Base-by-base conservation (phyloP, 139 green algal genomes). In the Chlorella sp. region DNA sequence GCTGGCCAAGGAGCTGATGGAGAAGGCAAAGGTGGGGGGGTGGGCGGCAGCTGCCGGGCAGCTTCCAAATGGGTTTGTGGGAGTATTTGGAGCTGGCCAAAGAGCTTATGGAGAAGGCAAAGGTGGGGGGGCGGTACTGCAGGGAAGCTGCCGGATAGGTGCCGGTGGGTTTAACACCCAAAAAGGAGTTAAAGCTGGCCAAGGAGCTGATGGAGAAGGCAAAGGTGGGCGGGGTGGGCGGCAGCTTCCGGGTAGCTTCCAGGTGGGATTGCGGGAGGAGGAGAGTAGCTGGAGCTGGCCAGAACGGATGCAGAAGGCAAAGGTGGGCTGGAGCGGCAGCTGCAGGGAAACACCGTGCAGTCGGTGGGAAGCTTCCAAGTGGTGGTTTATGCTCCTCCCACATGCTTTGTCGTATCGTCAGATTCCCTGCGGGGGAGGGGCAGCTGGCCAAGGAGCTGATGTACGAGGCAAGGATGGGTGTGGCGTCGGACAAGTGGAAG, bases 181-280 rank as follows among this genome's bases (percentile, higher is more conserved):
- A n/a, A n/a, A n/a, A n/a, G n/a, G n/a, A 99, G 96, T 86, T 99
- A 83, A 97, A 99, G 36, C 97, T 99, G 89, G 98, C 98, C 85
- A 98, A 96, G 92, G 93, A 96, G 85, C 95, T 99, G 61, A 95
- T 97, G 95, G 88, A 91, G 79, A 92, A 95, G 85, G 96, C 96
- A 77, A 96, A 96, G 94, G 95, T 90, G 61, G 4, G 81, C n/a
- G 9, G 9, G 37, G 40, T 5, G 7, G 48, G 48, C 48, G 37
- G 69, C 30, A 16, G 80, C 34, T 42, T 39, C 15, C 18, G 34
- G n/a, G 77, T 4, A 21, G 24, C 19, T 37, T 21, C 34, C 61
- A 3, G 11, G 24, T 7, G 64, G 64, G 64, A 7, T 7, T 73
- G 22, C 64, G 64, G 22, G 64, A n/a, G n/a, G n/a, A n/a, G n/a